phyloP scores from a whole-genome alignment of 139 green algal species.

The Marvania coccoides region DNA sequence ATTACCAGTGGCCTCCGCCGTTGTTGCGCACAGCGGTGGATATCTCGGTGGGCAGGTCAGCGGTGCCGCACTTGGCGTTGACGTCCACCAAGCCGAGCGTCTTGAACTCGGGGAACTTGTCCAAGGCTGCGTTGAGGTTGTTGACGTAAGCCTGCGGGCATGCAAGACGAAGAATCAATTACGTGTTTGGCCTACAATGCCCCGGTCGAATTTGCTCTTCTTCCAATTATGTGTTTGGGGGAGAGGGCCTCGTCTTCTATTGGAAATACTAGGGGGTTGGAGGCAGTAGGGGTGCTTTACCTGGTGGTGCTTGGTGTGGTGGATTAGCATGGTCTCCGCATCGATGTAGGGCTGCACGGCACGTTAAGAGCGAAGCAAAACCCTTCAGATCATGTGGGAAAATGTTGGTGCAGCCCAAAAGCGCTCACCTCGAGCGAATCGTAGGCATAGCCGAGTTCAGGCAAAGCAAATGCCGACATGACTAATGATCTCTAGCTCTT shows the following conservation, averaged over 20 bases:
- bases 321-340: conserved; percentile 63
- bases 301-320: conserved; percentile 68
- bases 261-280: no score
- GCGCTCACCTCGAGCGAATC: conserved; percentile 18
- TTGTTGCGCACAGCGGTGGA: conserved; percentile 58
- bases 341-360: conserved; percentile 72
- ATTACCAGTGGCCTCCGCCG: conserved; percentile 39
- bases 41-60: conserved; percentile 44
- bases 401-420: neutral
- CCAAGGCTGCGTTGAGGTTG: conserved; percentile 66
- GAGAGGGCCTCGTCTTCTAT: no score
- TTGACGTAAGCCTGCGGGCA: conserved; percentile 55
- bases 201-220: no score
- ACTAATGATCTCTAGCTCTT: no score
- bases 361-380: neutral
- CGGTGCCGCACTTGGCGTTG: conserved; percentile 39
- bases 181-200: no score
- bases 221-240: no score
- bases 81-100: conserved; percentile 51
- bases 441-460: conserved; percentile 56
- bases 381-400: neutral
- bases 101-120: conserved; percentile 58
- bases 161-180: neutral
- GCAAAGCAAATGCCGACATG: conserved; percentile 52
- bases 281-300: neutral